Evolutionary conservation across 371 early-diverging fungal genomes (phyloP).

Genomic region (Gilbertella persicaria): DNA sequence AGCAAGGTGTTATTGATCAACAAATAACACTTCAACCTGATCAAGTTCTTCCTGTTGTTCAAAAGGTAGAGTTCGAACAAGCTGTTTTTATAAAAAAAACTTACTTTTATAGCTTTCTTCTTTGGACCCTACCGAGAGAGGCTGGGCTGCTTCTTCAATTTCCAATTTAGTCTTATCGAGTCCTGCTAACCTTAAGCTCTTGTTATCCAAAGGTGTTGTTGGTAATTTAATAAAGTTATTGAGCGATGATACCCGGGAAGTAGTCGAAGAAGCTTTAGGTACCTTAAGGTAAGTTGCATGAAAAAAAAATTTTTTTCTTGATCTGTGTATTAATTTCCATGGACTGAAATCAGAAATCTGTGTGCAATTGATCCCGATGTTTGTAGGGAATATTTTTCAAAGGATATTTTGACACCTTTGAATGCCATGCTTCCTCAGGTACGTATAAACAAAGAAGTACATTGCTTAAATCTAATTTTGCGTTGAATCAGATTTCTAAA

Average conservation of each 20-base stretch:
- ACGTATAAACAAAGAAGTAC: neutral
- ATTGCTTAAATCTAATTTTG: neutral
- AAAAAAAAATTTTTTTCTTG: neutral
- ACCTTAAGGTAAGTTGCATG: conserved; percentile 57
- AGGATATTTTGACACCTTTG: conserved; percentile 66
- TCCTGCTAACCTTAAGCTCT: conserved; percentile 60
- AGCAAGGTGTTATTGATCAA: conserved; percentile 27
- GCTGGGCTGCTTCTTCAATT: conserved; percentile 88
- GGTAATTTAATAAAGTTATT: conserved; percentile 69
- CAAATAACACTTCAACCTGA: conserved; percentile 30
- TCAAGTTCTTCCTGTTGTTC: conserved; percentile 56
- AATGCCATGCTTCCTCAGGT: conserved; percentile 51
- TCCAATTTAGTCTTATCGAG: conserved; percentile 74
- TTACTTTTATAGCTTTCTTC: conserved; percentile 55
- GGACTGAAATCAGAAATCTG: conserved; percentile 52
- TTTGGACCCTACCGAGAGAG: conserved; percentile 72
- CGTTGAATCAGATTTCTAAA: conserved; percentile 30
- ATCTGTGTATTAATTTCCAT: neutral
- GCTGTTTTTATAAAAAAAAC: neutral
- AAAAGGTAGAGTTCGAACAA: conserved; percentile 47
- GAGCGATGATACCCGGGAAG: conserved; percentile 71
- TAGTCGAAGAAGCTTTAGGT: conserved; percentile 78
- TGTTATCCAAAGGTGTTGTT: conserved; percentile 73
- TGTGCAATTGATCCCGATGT: conserved; percentile 63
- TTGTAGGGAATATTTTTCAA: conserved; percentile 66